Base-by-base conservation (phyloP, 768 basidiomycete species). In the Hortiboletus campestris region DNA sequence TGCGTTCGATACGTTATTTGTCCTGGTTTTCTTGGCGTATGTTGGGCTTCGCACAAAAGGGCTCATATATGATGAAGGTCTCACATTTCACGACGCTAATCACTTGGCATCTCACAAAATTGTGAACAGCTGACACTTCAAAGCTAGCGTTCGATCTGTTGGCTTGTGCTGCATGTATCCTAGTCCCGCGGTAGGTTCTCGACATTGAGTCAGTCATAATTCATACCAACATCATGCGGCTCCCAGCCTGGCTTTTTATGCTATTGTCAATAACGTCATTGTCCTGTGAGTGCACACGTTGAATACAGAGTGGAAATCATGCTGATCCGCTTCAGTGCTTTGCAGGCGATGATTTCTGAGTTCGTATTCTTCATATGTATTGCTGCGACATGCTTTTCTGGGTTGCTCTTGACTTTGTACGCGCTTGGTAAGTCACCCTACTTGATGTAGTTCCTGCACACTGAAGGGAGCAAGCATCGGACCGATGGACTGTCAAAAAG, bases 291-390 rank as follows among this genome's bases (percentile, higher is more conserved):
- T 53, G 7, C 9, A 67, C 42, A 17, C 29, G n/a, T n/a, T n/a
- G n/a, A 34, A 42, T 10, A 19, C 12, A 17, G 39, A 25, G 40
- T 28, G 20, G 44, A 48, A 22, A n/a, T 38, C 47, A 40, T 35
- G 19, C 43, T 66, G n/a, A 65, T 39, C 19, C 17, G 6, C 49
- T 53, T 29, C 35, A 93, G 91, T 46, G 85, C 91, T 4, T 72
- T 93, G 32, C 85, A 88, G 9, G 89, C 85, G 9, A 94, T 94
- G 91, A 85, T 89, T 32, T 77, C 80, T 0, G 86, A 91, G 59
- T 91, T 90, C 63, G 68, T 86, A 10, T 85, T 89, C 71, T 92
- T 93, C 74, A 87, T 92, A 46, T 78, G 79, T 7, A 87, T 91
- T 46, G 89, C 89, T 9, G 78, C 79, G 3, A 82, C 85, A 17